These are phyloP conservation scores for Arabis hirsuta DNA, from an alignment of 345 rosid species.

Conservation along the genomic window DNA sequence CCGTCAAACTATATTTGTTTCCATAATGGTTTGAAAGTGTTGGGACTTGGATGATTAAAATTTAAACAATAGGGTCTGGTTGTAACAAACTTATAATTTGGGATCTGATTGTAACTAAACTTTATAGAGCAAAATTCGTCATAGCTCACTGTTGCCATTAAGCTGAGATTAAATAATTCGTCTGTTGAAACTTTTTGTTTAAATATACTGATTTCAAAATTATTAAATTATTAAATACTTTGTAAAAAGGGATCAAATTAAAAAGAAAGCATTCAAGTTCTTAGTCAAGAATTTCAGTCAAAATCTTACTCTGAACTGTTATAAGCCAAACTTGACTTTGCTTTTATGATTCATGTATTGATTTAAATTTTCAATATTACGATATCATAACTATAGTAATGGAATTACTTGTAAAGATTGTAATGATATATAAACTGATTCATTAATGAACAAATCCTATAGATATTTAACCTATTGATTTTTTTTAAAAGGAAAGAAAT, in stretches of 20 bases:
- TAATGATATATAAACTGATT: not conserved
- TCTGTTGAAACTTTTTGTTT: not conserved
- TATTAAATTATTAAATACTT: not conserved
- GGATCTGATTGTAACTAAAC: conserved; percentile 13
- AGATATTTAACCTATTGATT: not conserved
- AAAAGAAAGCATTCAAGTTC: not conserved
- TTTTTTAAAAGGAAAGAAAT: not conserved
- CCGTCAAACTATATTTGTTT: not conserved
- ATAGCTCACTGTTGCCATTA: conserved; percentile 7
- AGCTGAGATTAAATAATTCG: not conserved
- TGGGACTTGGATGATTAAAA: not conserved
- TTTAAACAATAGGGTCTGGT: not conserved
- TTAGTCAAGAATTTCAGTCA: conserved; percentile 39
- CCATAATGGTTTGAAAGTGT: not conserved
- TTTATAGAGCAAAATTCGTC: not conserved
- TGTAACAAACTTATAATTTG: not conserved
- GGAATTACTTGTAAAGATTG: not conserved
- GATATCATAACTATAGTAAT: not conserved
- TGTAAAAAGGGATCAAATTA: not conserved
- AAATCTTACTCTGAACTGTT: conserved; percentile 34
- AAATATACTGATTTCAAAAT: not conserved
- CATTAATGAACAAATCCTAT: not conserved
- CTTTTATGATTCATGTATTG: not conserved
- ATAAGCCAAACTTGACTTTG: conserved; percentile 41
- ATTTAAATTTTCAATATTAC: not conserved